Evolutionary conservation across 352 stramenopile genomes (phyloP), one percentile per base, ranked within the genome.

Genomic region (Phytophthora parvispora): DNA sequence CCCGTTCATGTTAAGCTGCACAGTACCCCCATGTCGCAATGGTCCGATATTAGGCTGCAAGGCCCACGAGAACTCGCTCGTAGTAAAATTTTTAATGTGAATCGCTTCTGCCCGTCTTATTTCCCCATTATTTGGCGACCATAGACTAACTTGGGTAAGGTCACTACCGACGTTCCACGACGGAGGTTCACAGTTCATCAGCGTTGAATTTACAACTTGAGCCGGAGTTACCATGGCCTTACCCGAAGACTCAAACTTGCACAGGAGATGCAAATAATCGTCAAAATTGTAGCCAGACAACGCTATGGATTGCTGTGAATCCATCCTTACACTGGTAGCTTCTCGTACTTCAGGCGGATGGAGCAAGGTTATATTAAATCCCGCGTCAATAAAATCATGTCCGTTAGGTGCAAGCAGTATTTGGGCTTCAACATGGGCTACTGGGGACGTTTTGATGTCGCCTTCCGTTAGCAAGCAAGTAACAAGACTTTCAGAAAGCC

Each of bases 221-320:
- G 68, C 83, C 4, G 64, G 62, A 16, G 75, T 64, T 22, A 53
- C 32, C 15, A 78, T 47, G 1, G 66, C 65, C n/a, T 71, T 69
- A 0, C 43, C 25, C 4, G 43, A 34, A 9, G 72, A 64, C 12
- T 80, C 55, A 56, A 88, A 88, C 2, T 67, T 77, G 42, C 84
- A 93, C 16, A 71, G n/a, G 0, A 86, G 42, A 5, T 67, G 54
- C 10, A 72, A 55, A 6, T 60, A 51, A 20, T 52, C 1, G 42
- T 84, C 68, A 63, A 91, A 93, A 72, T 87, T 54, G 32, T 72
- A 69, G 1, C 84, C 84, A 32, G 47, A 43, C 5, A 89, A 57
- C 1, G 55, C 59, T 13, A 87, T 47, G 1, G 45, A 60, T 27
- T 20, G 47, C 6, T 63, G 43, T 4, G 38, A 67, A 15, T 43